A percentile compares a stretch with the other conserved stretches of the same genome.
phyloP scores from a whole-genome alignment of 495 filamentous ascomycete species.

The Geopyxis carbonaria region DNA sequence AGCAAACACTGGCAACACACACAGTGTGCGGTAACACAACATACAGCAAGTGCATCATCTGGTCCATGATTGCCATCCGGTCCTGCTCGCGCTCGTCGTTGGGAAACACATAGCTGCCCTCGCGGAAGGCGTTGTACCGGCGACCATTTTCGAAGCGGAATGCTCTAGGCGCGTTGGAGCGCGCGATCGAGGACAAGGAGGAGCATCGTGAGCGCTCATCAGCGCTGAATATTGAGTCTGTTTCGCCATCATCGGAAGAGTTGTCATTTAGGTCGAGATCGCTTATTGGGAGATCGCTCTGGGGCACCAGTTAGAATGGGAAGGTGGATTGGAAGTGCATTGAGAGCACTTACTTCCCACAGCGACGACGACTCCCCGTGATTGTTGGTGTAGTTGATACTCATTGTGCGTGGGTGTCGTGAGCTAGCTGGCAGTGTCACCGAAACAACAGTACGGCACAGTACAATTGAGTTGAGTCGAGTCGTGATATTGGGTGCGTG shows the following conservation, averaged over 20 bases:
- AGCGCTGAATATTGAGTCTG: background rate
- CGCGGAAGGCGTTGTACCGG: slow-evolving; percentile 22
- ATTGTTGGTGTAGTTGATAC: too few relatives aligned
- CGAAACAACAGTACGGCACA: too few relatives aligned
- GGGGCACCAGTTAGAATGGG: too few relatives aligned
- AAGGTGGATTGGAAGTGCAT: too few relatives aligned
- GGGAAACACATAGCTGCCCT: slow-evolving; percentile 21
- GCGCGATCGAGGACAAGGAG: slow-evolving; percentile 1
- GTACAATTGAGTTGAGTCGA: too few relatives aligned
- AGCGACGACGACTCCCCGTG: too few relatives aligned
- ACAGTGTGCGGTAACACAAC: slow-evolving; percentile 1
- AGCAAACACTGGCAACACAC: background rate
- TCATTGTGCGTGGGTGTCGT: too few relatives aligned
- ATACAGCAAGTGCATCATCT: slow-evolving; percentile 17
- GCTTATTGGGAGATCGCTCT: too few relatives aligned
- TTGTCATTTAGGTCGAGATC: too few relatives aligned
- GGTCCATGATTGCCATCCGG: slow-evolving; percentile 20
- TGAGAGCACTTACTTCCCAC: too few relatives aligned
- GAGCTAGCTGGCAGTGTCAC: too few relatives aligned
- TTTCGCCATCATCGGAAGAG: slow-evolving; percentile 2
- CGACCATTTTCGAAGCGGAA: slow-evolving; percentile 23
- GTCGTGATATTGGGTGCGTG: too few relatives aligned
- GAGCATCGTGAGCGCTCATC: background rate
- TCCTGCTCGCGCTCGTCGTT: slow-evolving; percentile 25
- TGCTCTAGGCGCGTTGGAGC: background rate